Base-by-base conservation (phyloP, 208 protist species). In the Acanthamoeba sp. region DNA sequence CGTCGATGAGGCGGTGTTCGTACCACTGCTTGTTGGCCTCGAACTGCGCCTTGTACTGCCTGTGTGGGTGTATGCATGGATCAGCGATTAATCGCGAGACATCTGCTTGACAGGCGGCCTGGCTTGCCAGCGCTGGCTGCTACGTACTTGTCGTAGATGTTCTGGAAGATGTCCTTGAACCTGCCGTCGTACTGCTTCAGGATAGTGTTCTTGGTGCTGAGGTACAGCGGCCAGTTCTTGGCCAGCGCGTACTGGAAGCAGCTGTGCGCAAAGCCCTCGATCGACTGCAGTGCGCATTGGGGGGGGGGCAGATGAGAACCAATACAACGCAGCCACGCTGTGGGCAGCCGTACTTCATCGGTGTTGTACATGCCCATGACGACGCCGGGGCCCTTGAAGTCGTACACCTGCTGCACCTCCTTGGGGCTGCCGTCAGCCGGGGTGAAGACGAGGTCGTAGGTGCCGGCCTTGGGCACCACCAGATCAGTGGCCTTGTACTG, bases 191-290 rank as follows among this genome's bases (percentile, higher is more conserved):
- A 99, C 94, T 97, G 96, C 96, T 99, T 99, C 38, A 99, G 97
- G 94, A 99, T 99, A 24, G 99, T 99, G 96, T 99, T 99, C 98
- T 99, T 99, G 16, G 98, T 99, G 52, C 98, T 88, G 98, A 99
- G 96, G 94, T 99, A 99, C 14, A 99, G 96, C 59, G 98, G 98
- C 96, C 97, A 98, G 48, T 97, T 96, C 93, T 99, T 99, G 80
- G 96, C 85, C 2, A 99, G 94, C 50, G 99, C 98, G 94, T 98
- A 99, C 93, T 98, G 94, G 95, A 99, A 99, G 96, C 98, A 99
- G 90, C 98, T 98, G 62, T 96, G 95, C 32, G 99, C 99, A 97
- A 99, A 99, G 88, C 96, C 98, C 64, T 97, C 95, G 89, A 99
- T 99, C 78, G 98, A 99, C 96, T 99, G 96, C 48, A 64, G 59